Conservation (phyloP, 169 alveolate genomes). For the Condylostoma magnum region DNA sequence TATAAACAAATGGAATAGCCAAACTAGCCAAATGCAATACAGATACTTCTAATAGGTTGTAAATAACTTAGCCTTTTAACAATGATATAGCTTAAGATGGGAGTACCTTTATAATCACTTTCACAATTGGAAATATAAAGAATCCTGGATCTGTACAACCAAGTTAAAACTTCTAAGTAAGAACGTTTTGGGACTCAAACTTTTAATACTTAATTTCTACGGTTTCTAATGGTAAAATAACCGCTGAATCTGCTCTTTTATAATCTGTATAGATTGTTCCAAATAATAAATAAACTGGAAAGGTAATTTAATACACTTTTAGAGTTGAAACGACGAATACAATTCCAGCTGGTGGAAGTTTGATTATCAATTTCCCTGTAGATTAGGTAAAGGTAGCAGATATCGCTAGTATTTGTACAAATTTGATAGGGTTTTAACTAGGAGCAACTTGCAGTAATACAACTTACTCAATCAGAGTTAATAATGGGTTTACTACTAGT, state of each 20-base stretch:
- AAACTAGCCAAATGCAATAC: no score
- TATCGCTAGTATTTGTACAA: not conserved
- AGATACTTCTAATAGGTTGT: no score
- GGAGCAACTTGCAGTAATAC: not conserved
- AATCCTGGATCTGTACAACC: slow-evolving; percentile 8
- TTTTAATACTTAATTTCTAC: no score
- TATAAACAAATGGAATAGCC: no score
- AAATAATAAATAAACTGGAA: no score
- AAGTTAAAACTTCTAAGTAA: not conserved
- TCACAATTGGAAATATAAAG: not conserved
- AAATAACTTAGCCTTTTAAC: no score
- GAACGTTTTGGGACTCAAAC: no score
- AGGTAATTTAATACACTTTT: not conserved
- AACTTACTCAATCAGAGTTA: not conserved
- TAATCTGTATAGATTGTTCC: no score
- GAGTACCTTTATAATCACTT: no score
- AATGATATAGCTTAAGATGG: no score
- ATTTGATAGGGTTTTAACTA: not conserved
- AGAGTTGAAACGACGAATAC: not conserved
- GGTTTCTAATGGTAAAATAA: no score
- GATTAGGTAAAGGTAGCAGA: not conserved
- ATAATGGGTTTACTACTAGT: not conserved
- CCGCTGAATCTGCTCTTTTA: no score
- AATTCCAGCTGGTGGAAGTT: not conserved
- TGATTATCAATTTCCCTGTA: slow-evolving; percentile 1